These are phyloP conservation scores for Podosphaera leucotricha DNA, from an alignment of 2,329 filamentous ascomycete species.

Conservation along the genomic window DNA sequence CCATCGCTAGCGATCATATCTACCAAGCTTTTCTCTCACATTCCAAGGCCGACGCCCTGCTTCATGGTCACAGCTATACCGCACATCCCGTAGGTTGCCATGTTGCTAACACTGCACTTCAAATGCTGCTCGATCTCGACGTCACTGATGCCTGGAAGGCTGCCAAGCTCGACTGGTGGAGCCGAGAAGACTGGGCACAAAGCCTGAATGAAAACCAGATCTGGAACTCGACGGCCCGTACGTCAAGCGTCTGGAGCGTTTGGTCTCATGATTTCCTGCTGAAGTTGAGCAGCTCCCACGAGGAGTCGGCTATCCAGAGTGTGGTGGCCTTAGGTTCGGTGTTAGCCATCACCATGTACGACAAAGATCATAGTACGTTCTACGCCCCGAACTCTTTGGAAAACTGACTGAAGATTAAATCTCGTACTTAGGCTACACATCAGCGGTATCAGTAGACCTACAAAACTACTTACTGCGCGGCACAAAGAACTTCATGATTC, in stretches of 20 bases:
- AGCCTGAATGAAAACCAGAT: neutral
- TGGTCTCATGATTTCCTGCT: neutral
- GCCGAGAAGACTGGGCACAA: neutral
- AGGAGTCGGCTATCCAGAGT: slow-evolving; percentile 26
- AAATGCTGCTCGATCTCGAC: slow-evolving; percentile 35
- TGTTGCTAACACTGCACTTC: slow-evolving; percentile 46
- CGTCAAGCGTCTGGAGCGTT: neutral
- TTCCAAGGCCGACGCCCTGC: slow-evolving; percentile 54
- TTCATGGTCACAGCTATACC: slow-evolving; percentile 75
- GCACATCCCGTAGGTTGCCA: slow-evolving; percentile 63
- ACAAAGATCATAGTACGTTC: slow-evolving; percentile 17
- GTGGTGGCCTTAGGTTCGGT: slow-evolving; percentile 56
- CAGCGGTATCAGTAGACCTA: slow-evolving; percentile 18
- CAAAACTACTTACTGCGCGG: slow-evolving; percentile 17
- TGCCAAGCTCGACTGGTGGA: neutral
- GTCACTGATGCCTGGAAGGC: slow-evolving; percentile 25
- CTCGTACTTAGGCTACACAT: slow-evolving; percentile 9
- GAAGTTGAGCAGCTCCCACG: neutral
- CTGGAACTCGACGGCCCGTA: neutral
- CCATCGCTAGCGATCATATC: slow-evolving; percentile 48
- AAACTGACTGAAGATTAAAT: neutral
- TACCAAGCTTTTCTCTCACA: slow-evolving; percentile 47
- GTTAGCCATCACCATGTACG: slow-evolving; percentile 35
- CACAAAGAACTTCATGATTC: slow-evolving; percentile 20
- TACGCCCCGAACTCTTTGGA: neutral